phyloP scores from a whole-genome alignment of 2,329 filamentous ascomycete genomes.

The Cryphonectria carpinicola region DNA sequence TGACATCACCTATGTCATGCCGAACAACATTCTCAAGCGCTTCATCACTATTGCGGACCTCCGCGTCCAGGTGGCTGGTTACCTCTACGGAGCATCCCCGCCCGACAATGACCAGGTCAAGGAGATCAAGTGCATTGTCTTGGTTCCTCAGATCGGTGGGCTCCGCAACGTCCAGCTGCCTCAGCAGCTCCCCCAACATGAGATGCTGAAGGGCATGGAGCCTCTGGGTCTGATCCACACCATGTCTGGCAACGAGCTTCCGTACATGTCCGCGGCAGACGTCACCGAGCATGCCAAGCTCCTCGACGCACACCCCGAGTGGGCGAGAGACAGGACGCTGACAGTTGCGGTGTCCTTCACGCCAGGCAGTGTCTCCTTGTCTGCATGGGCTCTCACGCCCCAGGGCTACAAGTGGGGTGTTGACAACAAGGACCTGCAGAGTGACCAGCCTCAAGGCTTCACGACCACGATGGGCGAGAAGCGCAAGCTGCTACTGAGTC shows the following conservation, averaged over 20 bases:
- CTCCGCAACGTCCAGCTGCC: conserved; percentile 91
- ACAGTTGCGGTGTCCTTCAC: conserved; percentile 97
- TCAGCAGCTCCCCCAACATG: conserved; percentile 87
- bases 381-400: conserved; percentile 90
- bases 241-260: conserved; percentile 88
- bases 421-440: conserved; percentile 90
- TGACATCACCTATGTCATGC: conserved; percentile 96
- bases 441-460: conserved; percentile 94
- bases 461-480: conserved; percentile 91
- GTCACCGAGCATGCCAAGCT: conserved; percentile 92
- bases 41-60: conserved; percentile 98
- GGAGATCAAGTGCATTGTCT: conserved; percentile 94
- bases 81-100: conserved; percentile 90
- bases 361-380: conserved; percentile 91
- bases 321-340: conserved; percentile 87
- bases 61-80: conserved; percentile 93
- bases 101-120: conserved; percentile 96
- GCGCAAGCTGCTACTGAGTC: conserved; percentile 88
- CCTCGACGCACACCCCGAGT: conserved; percentile 78
- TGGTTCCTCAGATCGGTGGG: conserved; percentile 95
- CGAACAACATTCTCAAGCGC: conserved; percentile 96
- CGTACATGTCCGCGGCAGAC: conserved; percentile 94
- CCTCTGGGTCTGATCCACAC: conserved; percentile 96
- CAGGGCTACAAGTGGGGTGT: conserved; percentile 95
- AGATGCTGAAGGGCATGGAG: conserved; percentile 84